phyloP scores from a whole-genome alignment of 495 filamentous ascomycete genomes.

The Hyaloscypha finlandica region DNA sequence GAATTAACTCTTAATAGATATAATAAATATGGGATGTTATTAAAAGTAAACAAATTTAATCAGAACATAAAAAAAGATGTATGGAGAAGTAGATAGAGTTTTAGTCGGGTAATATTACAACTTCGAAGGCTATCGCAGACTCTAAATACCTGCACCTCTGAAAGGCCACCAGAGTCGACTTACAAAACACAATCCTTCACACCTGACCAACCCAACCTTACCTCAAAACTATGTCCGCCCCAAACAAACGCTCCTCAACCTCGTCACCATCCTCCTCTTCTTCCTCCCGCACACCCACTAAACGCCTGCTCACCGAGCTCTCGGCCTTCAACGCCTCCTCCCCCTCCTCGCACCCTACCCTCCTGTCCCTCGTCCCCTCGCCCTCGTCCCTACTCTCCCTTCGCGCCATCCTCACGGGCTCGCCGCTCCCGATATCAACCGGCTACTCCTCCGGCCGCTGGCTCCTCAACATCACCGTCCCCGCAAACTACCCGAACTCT shows the following conservation, averaged over 20 bases:
- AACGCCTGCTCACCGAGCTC: constrained; percentile 68
- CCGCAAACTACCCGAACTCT: constrained; percentile 71
- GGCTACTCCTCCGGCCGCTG: constrained; percentile 88
- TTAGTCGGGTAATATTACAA: too few relatives aligned
- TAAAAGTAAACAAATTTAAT: too few relatives aligned
- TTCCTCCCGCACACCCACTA: constrained; percentile 41
- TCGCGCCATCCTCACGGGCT: constrained; percentile 79
- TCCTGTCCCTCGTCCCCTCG: constrained; percentile 65
- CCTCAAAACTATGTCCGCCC: constrained; percentile 5
- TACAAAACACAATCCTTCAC: background rate
- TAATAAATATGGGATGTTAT: too few relatives aligned
- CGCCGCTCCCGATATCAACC: constrained; percentile 44
- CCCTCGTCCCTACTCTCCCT: constrained; percentile 74
- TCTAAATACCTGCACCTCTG: background rate
- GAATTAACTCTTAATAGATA: too few relatives aligned
- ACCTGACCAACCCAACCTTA: background rate
- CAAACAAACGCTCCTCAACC: constrained; percentile 13
- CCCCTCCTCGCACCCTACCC: constrained; percentile 46
- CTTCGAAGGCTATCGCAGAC: too few relatives aligned
- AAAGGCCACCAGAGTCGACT: background rate
- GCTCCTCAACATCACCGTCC: constrained; percentile 77
- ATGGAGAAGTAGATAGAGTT: too few relatives aligned
- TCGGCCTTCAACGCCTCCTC: constrained; percentile 54
- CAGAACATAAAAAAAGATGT: too few relatives aligned
- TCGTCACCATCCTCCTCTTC: constrained; percentile 21